Percentiles rank a stretch among this genome's conserved stretches.
These are phyloP conservation scores for Backusella mclennaniae DNA, from an alignment of 192 early-diverging fungal genomes.

Conservation along the genomic window DNA sequence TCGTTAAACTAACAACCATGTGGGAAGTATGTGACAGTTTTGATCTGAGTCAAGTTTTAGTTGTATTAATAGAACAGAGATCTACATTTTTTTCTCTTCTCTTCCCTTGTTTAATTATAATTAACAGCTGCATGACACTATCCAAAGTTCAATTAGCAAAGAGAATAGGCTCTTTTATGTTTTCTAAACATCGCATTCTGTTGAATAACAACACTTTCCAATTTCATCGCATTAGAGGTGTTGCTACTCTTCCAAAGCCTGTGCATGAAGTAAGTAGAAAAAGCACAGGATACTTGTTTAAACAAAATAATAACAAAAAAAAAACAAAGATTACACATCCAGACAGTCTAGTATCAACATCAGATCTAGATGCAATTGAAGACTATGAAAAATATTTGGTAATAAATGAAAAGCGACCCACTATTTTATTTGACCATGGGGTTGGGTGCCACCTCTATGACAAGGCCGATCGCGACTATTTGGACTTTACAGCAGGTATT, in stretches of 20 bases:
- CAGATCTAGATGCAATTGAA: neutral
- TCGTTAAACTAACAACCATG: neutral
- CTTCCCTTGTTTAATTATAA: neutral
- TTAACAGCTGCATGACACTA: neutral
- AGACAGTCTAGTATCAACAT: neutral
- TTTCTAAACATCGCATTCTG: neutral
- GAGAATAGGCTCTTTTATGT: neutral
- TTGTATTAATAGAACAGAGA: neutral
- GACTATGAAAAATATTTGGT: neutral
- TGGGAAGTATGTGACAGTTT: neutral
- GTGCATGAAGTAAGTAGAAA: neutral
- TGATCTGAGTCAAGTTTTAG: neutral
- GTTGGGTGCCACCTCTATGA: constrained; percentile 79
- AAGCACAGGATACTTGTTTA: neutral
- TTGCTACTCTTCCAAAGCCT: neutral
- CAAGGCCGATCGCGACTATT: constrained; percentile 64
- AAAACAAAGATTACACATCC: neutral
- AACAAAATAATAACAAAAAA: neutral
- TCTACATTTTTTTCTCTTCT: neutral
- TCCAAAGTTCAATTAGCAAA: neutral
- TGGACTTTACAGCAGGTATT: constrained; percentile 92
- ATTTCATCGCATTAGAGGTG: neutral
- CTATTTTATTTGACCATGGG: constrained; percentile 75
- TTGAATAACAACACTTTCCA: neutral
- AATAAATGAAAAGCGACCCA: constrained; percentile 40